Percentiles rank a stretch among this genome's conserved stretches.
Conservation (phyloP, 2,329 filamentous ascomycete genomes). For the Pyricularia pennisetigena region DNA sequence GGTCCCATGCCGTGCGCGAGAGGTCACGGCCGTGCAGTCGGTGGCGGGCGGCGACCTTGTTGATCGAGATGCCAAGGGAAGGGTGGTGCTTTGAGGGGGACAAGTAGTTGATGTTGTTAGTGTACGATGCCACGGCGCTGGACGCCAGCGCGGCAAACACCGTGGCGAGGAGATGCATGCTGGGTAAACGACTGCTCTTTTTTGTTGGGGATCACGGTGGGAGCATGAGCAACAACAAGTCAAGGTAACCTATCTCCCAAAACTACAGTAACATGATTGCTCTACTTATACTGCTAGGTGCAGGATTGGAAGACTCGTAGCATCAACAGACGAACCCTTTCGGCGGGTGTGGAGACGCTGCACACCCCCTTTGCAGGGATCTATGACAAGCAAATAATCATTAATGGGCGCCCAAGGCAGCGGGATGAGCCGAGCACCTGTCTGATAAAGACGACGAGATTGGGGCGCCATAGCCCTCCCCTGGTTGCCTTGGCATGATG, state of each 20-base stretch:
- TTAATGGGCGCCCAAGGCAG: background rate
- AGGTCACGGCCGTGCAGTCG: background rate
- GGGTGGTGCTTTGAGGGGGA: slow-evolving; percentile 48
- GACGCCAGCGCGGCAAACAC: background rate
- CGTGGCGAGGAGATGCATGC: background rate
- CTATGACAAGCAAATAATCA: no score
- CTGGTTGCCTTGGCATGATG: background rate
- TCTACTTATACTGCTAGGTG: background rate
- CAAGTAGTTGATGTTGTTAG: slow-evolving; percentile 45
- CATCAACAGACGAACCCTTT: background rate
- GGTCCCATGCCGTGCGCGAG: slow-evolving; percentile 21
- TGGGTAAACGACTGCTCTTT: background rate
- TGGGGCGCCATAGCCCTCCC: background rate
- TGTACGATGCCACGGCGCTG: slow-evolving; percentile 9
- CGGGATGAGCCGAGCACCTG: background rate
- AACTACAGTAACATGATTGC: background rate
- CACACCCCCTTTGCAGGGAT: no score
- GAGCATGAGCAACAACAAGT: background rate
- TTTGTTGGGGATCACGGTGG: background rate
- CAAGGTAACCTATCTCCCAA: no score
- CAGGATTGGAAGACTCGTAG: background rate
- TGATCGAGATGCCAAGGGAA: slow-evolving; percentile 43
- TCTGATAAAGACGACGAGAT: background rate
- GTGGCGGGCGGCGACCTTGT: slow-evolving; percentile 44
- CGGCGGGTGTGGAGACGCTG: background rate